phyloP scores from a whole-genome alignment of 2,329 filamentous ascomycete genomes.

The Xylariaceae sp. region DNA sequence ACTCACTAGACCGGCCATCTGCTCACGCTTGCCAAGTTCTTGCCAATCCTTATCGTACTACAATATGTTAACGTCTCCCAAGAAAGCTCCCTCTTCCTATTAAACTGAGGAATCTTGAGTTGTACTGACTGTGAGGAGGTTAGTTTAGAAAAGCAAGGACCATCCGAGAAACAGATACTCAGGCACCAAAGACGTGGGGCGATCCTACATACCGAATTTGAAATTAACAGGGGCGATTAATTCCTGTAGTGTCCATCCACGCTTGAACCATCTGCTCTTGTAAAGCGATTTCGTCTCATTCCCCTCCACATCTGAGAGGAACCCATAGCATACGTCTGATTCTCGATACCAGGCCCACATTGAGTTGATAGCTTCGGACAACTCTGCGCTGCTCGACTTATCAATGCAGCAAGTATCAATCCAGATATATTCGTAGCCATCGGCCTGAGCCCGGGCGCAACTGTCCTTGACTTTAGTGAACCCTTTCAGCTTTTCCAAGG shows the following conservation, averaged over 20 bases:
- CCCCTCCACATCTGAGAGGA: slow-evolving; percentile 7
- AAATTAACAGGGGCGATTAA: background rate
- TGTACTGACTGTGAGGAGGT: no score
- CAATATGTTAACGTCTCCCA: no score
- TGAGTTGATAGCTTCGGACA: no score
- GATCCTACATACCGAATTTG: no score
- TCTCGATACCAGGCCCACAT: slow-evolving; percentile 17
- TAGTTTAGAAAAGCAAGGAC: no score
- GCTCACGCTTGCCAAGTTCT: slow-evolving; percentile 1
- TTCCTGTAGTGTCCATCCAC: no score
- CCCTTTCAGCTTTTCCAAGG: slow-evolving; percentile 8
- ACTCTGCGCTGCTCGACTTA: slow-evolving; percentile 15
- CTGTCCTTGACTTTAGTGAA: background rate
- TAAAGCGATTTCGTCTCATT: background rate
- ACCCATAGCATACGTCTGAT: slow-evolving; percentile 12
- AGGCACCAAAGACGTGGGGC: no score
- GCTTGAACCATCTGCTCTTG: slow-evolving; percentile 12
- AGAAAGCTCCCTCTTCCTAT: no score
- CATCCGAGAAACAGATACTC: no score
- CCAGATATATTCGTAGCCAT: slow-evolving; percentile 14
- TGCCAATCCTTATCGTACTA: slow-evolving; percentile 12
- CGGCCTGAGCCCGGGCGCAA: background rate
- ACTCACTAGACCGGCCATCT: background rate
- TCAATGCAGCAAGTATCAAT: slow-evolving; percentile 24
- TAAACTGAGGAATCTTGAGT: no score